A percentile compares a stretch with the other conserved stretches of the same genome.
These are phyloP conservation scores for Pythium guiyangense DNA, from an alignment of 352 stramenopile species.

Conservation along the genomic window DNA sequence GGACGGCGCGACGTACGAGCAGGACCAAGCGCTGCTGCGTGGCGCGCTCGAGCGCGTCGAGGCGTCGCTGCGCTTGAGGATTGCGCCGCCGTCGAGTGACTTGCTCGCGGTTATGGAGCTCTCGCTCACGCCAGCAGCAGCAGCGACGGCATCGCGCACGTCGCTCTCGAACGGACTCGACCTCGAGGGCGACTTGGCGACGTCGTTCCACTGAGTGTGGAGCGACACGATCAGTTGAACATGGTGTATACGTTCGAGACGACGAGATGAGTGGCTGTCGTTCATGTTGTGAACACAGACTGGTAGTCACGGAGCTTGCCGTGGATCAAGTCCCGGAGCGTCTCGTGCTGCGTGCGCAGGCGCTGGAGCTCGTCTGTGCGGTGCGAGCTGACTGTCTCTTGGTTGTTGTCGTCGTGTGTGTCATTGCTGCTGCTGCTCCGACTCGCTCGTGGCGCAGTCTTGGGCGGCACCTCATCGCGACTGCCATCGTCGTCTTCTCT, in stretches of 20 bases:
- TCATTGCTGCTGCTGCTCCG: neutral
- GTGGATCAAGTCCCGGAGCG: constrained; percentile 28
- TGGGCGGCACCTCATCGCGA: too few relatives aligned
- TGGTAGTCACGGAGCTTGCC: constrained; percentile 36
- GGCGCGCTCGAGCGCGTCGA: constrained; percentile 37
- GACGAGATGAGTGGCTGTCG: too few relatives aligned
- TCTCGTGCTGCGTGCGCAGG: constrained; percentile 28
- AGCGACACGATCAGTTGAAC: too few relatives aligned
- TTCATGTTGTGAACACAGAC: constrained; percentile 9
- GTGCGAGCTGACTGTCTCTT: neutral
- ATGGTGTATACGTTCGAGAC: constrained; percentile 1
- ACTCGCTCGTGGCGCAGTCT: neutral
- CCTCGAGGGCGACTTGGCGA: constrained; percentile 13
- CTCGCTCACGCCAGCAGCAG: constrained; percentile 19
- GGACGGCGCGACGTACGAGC: constrained; percentile 44
- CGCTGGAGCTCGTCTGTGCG: neutral
- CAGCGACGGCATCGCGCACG: constrained; percentile 20
- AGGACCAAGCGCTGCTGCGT: constrained; percentile 51
- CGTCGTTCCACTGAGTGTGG: constrained; percentile 11
- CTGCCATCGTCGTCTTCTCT: too few relatives aligned
- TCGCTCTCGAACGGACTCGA: constrained; percentile 32
- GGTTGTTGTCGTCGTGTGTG: neutral
- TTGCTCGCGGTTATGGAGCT: constrained; percentile 63
- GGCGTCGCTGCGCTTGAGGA: constrained; percentile 42
- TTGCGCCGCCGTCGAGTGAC: constrained; percentile 46